A percentile compares a stretch with the other conserved stretches of the same genome.
These are phyloP conservation scores for Aspergillus sp. DNA, from an alignment of 2,329 filamentous ascomycete species.

Conservation along the genomic window DNA sequence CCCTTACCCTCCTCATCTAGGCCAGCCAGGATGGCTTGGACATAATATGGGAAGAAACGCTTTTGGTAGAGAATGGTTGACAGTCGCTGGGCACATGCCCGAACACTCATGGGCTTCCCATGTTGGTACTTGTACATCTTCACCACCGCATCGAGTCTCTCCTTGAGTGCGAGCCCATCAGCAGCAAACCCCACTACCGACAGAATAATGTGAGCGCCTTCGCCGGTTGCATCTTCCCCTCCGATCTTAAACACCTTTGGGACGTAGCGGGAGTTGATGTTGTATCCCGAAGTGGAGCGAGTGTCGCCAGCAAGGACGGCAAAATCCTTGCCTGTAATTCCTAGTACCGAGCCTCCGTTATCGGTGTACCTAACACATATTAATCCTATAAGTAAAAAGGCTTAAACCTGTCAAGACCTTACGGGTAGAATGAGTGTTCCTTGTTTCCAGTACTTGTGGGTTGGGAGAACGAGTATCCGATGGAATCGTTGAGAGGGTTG, in stretches of 20 bases:
- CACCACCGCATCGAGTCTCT: slow-evolving; percentile 89
- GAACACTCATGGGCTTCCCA: slow-evolving; percentile 91
- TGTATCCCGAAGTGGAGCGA: slow-evolving; percentile 92
- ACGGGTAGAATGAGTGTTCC: slow-evolving; percentile 90
- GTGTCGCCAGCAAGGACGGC: slow-evolving; percentile 97
- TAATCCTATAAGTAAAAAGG: slow-evolving; percentile 4
- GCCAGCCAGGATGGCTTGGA: slow-evolving; percentile 88
- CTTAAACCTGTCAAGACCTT: slow-evolving; percentile 37
- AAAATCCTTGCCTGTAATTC: slow-evolving; percentile 91
- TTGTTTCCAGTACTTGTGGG: slow-evolving; percentile 50
- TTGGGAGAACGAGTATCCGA: slow-evolving; percentile 62
- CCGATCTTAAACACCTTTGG: slow-evolving; percentile 98
- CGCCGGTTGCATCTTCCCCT: slow-evolving; percentile 80
- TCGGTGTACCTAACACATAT: slow-evolving; percentile 70
- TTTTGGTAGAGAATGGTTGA: slow-evolving; percentile 96
- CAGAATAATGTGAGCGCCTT: slow-evolving; percentile 81
- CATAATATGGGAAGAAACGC: slow-evolving; percentile 99
- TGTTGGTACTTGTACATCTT: slow-evolving; percentile 99
- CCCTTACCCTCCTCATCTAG: slow-evolving; percentile 93
- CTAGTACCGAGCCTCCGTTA: slow-evolving; percentile 94
- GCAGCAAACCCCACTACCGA: slow-evolving; percentile 95
- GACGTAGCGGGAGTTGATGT: slow-evolving; percentile 94
- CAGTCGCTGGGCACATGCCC: slow-evolving; percentile 90
- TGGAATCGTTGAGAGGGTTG: slow-evolving; percentile 51
- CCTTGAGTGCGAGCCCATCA: slow-evolving; percentile 89